Evolutionary conservation across 2,329 filamentous ascomycete species (phyloP).

Genomic region (Byssoonygena ceratinophila): DNA sequence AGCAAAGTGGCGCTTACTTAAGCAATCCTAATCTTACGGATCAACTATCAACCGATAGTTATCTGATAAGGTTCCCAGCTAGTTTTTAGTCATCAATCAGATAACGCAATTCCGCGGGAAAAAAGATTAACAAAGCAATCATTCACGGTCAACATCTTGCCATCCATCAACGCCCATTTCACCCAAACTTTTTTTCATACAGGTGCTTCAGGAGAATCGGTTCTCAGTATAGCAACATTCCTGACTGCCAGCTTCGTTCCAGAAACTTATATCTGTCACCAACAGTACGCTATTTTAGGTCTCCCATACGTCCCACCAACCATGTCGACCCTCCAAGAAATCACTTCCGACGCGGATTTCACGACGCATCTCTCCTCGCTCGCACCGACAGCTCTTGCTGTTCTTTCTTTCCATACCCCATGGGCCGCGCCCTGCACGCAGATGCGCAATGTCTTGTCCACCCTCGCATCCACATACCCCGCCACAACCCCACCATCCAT

Average conservation of each 20-base stretch:
- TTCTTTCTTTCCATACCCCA: slow-evolving; percentile 90
- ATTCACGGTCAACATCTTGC: neutral
- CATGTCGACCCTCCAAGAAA: slow-evolving; percentile 70
- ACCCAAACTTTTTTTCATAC: neutral
- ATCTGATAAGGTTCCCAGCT: neutral
- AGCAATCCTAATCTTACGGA: neutral
- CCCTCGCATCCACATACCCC: slow-evolving; percentile 78
- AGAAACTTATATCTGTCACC: no score
- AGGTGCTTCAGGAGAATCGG: neutral
- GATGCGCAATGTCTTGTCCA: slow-evolving; percentile 76
- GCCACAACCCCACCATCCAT: slow-evolving; percentile 55
- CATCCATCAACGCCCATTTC: neutral
- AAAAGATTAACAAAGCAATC: slow-evolving; percentile 5
- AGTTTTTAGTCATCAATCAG: slow-evolving; percentile 11
- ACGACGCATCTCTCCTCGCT: slow-evolving; percentile 55
- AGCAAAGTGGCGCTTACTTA: neutral
- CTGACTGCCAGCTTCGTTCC: no score
- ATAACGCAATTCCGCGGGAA: slow-evolving; percentile 12
- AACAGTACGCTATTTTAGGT: no score
- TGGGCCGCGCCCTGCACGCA: slow-evolving; percentile 95
- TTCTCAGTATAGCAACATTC: neutral
- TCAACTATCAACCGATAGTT: neutral
- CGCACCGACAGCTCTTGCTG: slow-evolving; percentile 58
- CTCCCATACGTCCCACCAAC: slow-evolving; percentile 15
- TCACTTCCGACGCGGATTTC: slow-evolving; percentile 65